A percentile compares a stretch with the other conserved stretches of the same genome.
Evolutionary conservation across 495 filamentous ascomycete genomes (phyloP).

Genomic region (Tuber aestivum): DNA sequence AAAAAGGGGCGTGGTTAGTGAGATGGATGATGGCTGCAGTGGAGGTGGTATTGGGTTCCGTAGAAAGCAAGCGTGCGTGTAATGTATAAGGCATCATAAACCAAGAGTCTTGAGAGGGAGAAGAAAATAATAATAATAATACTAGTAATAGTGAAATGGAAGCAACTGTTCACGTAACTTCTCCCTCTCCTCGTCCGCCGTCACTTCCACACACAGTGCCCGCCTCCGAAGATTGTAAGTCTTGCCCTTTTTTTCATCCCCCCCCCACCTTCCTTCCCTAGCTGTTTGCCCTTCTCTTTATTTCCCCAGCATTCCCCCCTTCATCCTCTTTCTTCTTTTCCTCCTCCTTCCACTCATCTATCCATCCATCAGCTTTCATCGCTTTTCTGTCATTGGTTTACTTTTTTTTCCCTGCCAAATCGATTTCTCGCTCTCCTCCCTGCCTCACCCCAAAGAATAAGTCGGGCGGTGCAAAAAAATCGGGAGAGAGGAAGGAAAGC

Average conservation of each 20-base stretch:
- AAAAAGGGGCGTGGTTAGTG: slow-evolving; percentile 26
- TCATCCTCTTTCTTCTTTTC: slow-evolving; percentile 21
- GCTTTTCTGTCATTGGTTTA: slow-evolving; percentile 7
- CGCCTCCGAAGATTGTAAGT: background rate
- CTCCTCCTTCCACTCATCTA: slow-evolving; percentile 6
- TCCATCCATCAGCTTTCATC: slow-evolving; percentile 15
- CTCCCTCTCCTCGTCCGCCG: slow-evolving; percentile 28
- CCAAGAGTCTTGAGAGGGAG: slow-evolving; percentile 8
- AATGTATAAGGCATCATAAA: slow-evolving; percentile 13
- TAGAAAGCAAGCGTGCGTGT: background rate
- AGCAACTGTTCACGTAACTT: slow-evolving; percentile 18
- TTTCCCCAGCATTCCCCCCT: slow-evolving; percentile 11
- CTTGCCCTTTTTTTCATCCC: slow-evolving; percentile 16
- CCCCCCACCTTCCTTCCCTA: slow-evolving; percentile 23
- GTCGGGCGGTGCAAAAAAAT: slow-evolving; percentile 11
- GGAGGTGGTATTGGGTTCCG: background rate
- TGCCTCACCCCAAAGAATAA: slow-evolving; percentile 5
- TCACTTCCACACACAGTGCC: slow-evolving; percentile 32
- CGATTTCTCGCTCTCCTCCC: background rate
- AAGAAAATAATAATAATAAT: slow-evolving; percentile 10
- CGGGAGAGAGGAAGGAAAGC: background rate
- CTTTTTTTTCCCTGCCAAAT: background rate
- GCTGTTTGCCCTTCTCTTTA: background rate
- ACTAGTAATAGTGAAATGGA: slow-evolving; percentile 16
- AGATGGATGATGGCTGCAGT: background rate